Evolutionary conservation across 768 basidiomycete genomes (phyloP).

Genomic region (Boletus vinaceobasis): DNA sequence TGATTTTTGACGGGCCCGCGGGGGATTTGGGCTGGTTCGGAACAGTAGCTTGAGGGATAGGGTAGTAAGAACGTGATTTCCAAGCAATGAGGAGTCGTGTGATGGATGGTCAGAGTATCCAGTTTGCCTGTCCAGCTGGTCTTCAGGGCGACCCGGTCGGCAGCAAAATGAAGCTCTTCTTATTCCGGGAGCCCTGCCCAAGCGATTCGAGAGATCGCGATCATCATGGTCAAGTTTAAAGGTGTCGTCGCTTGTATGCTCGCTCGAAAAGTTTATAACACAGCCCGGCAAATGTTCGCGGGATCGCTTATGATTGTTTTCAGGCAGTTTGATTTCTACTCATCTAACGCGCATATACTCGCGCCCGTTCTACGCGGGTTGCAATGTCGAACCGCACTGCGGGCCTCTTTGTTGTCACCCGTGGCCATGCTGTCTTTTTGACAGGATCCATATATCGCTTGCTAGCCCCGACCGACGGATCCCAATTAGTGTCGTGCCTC

Average conservation of each 20-base stretch:
- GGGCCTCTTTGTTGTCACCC: background rate
- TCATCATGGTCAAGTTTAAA: slow-evolving; percentile 23
- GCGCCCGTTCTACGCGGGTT: background rate
- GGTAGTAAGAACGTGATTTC: background rate
- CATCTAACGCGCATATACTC: background rate
- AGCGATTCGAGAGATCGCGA: slow-evolving; percentile 31
- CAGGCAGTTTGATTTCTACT: background rate
- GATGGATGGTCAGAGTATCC: background rate
- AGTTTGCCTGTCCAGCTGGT: background rate
- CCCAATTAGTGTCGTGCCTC: slow-evolving; percentile 7
- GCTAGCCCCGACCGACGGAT: background rate
- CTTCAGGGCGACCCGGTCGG: slow-evolving; percentile 12
- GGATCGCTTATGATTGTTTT: slow-evolving; percentile 25
- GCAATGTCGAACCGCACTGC: background rate
- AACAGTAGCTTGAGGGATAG: background rate
- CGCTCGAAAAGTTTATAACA: slow-evolving; percentile 12
- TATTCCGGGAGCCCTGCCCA: slow-evolving; percentile 17
- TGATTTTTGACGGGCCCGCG: background rate
- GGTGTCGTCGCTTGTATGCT: slow-evolving; percentile 27
- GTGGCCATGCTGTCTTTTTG: background rate
- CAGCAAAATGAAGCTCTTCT: slow-evolving; percentile 21
- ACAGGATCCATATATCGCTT: background rate
- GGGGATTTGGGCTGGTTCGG: background rate
- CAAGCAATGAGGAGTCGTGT: background rate
- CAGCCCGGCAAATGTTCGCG: slow-evolving; percentile 32